Evolutionary conservation across 352 stramenopile species (phyloP).

Genomic region (Pythium phragmiticola): DNA sequence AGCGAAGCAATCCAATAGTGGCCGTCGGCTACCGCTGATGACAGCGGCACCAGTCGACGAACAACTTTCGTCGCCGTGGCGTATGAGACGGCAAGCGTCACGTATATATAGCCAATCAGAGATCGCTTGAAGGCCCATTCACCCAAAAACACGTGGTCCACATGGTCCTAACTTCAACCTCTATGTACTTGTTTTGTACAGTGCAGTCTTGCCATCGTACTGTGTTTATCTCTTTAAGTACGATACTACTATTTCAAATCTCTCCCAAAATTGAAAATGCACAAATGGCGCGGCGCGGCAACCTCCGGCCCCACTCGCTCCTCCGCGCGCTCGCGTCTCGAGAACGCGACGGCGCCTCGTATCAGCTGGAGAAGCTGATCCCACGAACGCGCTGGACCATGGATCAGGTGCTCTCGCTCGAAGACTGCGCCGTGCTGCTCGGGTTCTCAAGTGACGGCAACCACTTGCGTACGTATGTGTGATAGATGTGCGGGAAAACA

Average conservation of each 20-base stretch:
- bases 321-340: slow-evolving; percentile 16
- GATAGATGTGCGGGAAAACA: not conserved
- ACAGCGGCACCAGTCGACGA: not conserved
- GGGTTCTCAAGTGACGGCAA: slow-evolving; percentile 71
- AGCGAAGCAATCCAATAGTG: slow-evolving; percentile 18
- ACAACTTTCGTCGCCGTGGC: not conserved
- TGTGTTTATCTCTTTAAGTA: slow-evolving; percentile 14
- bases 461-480: slow-evolving; percentile 40
- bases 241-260: slow-evolving; percentile 3
- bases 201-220: not conserved
- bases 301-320: slow-evolving; percentile 13
- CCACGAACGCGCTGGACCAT: slow-evolving; percentile 9
- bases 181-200: slow-evolving; percentile 8
- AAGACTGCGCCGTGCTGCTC: slow-evolving; percentile 52
- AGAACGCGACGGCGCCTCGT: not conserved
- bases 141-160: slow-evolving; percentile 27
- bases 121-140: not conserved
- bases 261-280: not conserved
- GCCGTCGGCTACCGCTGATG: not conserved
- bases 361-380: not conserved
- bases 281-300: not conserved
- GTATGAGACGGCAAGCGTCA: slow-evolving; percentile 8
- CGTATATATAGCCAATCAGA: slow-evolving; percentile 16
- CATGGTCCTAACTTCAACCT: slow-evolving; percentile 22
- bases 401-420: slow-evolving; percentile 36